Conservation (phyloP, 139 green algal species). For the Pycnococcus provasolii region DNA sequence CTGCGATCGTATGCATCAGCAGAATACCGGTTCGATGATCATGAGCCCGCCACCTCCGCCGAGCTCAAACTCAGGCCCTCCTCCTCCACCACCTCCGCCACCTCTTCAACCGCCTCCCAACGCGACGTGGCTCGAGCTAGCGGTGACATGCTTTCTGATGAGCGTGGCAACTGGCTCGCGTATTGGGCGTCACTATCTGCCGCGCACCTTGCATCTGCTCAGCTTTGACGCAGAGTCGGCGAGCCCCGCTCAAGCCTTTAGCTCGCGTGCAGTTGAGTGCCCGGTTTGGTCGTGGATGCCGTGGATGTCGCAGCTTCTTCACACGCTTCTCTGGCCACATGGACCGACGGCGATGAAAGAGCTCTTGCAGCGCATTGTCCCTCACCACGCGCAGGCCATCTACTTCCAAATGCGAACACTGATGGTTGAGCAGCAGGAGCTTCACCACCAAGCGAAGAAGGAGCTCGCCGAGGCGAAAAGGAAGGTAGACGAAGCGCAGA, state of each 20-base stretch:
- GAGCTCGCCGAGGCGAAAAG: too few relatives aligned
- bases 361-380: conserved; percentile 47
- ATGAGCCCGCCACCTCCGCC: background rate
- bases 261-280: conserved; percentile 23
- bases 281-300: conserved; percentile 84
- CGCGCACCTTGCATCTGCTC: conserved; percentile 74
- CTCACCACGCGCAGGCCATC: conserved; percentile 59
- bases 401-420: conserved; percentile 81
- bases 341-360: conserved; percentile 39
- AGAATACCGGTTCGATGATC: background rate
- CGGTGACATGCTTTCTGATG: conserved; percentile 70
- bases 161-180: conserved; percentile 47
- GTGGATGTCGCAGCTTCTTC: conserved; percentile 84
- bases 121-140: conserved; percentile 63
- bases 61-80: background rate
- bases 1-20: conserved; percentile 65
- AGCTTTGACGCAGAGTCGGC: conserved; percentile 56
- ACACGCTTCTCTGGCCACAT: conserved; percentile 68
- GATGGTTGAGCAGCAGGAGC: conserved; percentile 47
- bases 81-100: background rate
- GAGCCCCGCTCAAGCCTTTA: conserved; percentile 34
- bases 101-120: background rate
- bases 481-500: too few relatives aligned
- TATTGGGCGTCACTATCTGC: conserved; percentile 49
- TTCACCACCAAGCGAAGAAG: background rate